Conservation (phyloP, 2,329 filamentous ascomycete genomes). For the Penicillium sp. region DNA sequence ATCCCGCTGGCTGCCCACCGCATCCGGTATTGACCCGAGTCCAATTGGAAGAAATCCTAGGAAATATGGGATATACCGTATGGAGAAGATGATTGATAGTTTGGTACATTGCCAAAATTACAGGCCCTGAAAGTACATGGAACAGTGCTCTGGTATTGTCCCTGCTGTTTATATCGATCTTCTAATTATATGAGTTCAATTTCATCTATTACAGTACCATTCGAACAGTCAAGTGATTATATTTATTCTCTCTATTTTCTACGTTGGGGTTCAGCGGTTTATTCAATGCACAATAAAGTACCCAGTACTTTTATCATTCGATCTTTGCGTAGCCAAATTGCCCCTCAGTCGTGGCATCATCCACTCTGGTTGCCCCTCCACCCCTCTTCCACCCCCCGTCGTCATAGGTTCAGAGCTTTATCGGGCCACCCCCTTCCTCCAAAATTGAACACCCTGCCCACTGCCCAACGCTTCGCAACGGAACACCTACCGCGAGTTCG, state of each 20-base stretch:
- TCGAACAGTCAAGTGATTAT: too few species aligned
- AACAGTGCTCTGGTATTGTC: not conserved
- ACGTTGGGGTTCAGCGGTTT: not conserved
- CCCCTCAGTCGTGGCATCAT: conserved; percentile 21
- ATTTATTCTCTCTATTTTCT: not conserved
- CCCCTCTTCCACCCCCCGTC: not conserved
- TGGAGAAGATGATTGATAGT: not conserved
- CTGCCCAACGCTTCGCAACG: not conserved
- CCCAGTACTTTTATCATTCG: not conserved
- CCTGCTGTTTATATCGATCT: not conserved
- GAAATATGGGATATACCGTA: too few species aligned
- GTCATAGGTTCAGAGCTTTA: conserved; percentile 4
- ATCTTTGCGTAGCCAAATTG: conserved; percentile 5
- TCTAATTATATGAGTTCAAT: too few species aligned
- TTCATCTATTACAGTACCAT: too few species aligned
- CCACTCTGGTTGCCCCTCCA: conserved; percentile 13
- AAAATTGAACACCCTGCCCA: not conserved
- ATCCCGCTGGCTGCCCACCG: not conserved
- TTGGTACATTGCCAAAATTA: not conserved
- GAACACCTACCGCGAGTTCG: not conserved
- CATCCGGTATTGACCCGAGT: conserved; percentile 1
- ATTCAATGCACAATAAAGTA: not conserved
- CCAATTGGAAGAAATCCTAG: not conserved
- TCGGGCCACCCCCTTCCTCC: not conserved
- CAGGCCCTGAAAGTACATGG: not conserved